These are phyloP conservation scores for Camellia granthamiana DNA, from an alignment of 148 eudicot species.

Conservation along the genomic window DNA sequence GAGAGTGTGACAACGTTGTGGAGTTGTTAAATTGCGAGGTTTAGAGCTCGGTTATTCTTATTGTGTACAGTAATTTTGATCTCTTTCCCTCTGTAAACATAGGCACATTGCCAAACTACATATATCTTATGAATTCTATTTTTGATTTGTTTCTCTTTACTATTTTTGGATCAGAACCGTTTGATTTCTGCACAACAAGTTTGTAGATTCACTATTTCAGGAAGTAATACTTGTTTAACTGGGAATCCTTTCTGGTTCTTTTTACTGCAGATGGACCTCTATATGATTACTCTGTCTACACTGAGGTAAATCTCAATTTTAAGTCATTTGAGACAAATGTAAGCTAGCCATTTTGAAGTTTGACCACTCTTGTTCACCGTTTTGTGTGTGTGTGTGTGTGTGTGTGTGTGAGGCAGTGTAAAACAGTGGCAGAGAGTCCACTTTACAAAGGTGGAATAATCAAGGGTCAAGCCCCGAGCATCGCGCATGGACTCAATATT, in stretches of 20 bases:
- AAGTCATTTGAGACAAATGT: not conserved
- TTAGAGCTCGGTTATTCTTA: no score
- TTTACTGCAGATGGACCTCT: constrained; percentile 22
- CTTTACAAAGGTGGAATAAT: constrained; percentile 39
- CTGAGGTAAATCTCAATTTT: constrained; percentile 20
- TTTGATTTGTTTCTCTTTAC: no score
- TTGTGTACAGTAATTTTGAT: no score
- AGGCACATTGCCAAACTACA: no score
- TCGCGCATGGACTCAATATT: not conserved
- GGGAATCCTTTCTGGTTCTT: not conserved
- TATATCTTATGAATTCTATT: no score
- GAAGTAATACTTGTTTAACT: not conserved
- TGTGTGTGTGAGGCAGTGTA: constrained; percentile 24
- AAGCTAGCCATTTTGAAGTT: not conserved
- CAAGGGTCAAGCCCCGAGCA: not conserved
- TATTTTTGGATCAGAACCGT: no score
- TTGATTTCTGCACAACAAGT: no score
- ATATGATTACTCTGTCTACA: constrained; percentile 31
- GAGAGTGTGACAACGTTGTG: no score
- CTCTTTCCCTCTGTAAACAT: no score
- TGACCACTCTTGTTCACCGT: no score
- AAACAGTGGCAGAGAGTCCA: constrained; percentile 26
- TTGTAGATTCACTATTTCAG: no score
- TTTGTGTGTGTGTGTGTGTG: not conserved
- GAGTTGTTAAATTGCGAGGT: no score